Evolutionary conservation across 1,284 basidiomycete species (phyloP), one percentile per base, ranked within the genome.

Genomic region (Microbotryum lychnidis-dioicae): DNA sequence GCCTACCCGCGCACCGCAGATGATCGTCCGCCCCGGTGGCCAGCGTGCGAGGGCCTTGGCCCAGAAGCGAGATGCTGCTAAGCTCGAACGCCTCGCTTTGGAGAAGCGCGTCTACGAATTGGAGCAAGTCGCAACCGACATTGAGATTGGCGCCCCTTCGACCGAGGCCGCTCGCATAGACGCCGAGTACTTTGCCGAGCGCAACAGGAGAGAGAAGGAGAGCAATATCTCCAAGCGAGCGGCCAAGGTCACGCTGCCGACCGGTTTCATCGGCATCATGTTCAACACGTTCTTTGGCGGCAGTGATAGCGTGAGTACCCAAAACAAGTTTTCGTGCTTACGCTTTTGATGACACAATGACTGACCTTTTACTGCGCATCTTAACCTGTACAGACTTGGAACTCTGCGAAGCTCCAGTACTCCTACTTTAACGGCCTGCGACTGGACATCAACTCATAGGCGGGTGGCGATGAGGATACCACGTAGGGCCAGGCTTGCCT

Each of bases 251-350:
- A 50, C 33, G 25, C 7, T 60, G 12, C 47, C 63, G 4, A 58
- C 56, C 29, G 62, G 60, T 2, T 70, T 70, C 59, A 21, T 62
- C 16, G 69, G 69, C 18, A 64, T 68, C 5, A 70, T 69, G 69
- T 62, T 59, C 47, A 57, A 70, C 57, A 70, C 69, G 5, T 70
- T 70, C 63, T 70, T 70, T 31, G 67, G 67, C 27, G 66, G 66
- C 37, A 42, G 0, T 62, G 58, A 7, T 31, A 45, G 12, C 29
- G 16, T 14, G 54, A 56, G n/a, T 64, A 56, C 20, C 56, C 49
- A 54, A 46, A 49, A 37, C 18, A 31, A 16, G 7, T 27, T 25
- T 23, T 18, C 7, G 45, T 27, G 48, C 12, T 21, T 9, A 7
- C 23, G 21, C 45, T 4, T 14, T 16, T 45, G 45, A n/a, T 1